Evolutionary conservation across 306 rosid genomes (phyloP).

Genomic region (Vigna hirtella): DNA sequence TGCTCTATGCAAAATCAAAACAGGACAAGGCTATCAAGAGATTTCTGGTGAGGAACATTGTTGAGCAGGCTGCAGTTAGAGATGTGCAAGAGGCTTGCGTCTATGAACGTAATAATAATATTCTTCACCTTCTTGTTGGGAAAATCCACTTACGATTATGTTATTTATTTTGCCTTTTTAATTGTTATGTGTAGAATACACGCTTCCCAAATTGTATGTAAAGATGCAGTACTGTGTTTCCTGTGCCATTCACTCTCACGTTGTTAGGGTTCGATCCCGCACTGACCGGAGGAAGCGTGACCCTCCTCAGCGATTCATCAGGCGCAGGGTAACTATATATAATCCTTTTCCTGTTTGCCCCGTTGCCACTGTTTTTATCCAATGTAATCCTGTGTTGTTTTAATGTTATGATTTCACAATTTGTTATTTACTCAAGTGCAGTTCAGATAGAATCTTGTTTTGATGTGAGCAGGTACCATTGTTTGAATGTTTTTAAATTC

Average conservation of each 20-base stretch:
- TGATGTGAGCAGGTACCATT: no score
- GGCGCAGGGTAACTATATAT: conserved; percentile 65
- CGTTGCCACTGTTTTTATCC: neutral
- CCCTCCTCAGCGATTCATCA: conserved; percentile 83
- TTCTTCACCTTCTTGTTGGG: neutral
- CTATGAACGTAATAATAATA: conserved; percentile 68
- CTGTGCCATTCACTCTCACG: conserved; percentile 97
- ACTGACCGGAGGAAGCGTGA: conserved; percentile 86
- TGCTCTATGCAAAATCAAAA: neutral
- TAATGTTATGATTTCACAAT: no score
- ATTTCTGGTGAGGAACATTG: conserved; percentile 93
- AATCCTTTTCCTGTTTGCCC: neutral
- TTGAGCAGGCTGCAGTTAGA: conserved; percentile 96
- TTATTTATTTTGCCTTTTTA: neutral
- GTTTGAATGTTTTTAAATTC: no score
- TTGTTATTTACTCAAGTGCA: neutral
- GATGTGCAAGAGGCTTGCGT: conserved; percentile 98
- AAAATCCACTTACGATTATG: neutral
- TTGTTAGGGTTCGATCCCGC: conserved; percentile 93
- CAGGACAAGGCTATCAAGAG: conserved; percentile 88
- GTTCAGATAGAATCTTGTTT: neutral
- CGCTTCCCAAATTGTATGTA: conserved; percentile 92
- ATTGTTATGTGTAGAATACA: conserved; percentile 60
- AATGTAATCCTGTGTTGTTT: neutral
- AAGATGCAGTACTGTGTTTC: conserved; percentile 99